phyloP scores from a whole-genome alignment of 2,329 filamentous ascomycete genomes.

The Fusarium luffae region DNA sequence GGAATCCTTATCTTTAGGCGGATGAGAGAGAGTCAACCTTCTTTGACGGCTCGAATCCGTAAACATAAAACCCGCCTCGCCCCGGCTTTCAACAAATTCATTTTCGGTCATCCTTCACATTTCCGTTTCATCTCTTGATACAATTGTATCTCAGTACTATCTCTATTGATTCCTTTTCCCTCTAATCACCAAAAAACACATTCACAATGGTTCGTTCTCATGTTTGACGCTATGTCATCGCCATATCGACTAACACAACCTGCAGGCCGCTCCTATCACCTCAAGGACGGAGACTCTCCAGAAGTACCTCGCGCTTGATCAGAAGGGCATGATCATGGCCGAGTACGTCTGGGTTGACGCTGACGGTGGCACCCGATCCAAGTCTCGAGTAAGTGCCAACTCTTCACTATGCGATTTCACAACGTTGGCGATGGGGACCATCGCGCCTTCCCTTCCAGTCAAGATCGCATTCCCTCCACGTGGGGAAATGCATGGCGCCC shows the following conservation, averaged over 20 bases:
- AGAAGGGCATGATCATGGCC: conserved; percentile 88
- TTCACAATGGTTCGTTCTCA: conserved; percentile 38
- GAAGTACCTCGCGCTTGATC: conserved; percentile 92
- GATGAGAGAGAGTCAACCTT: conserved; percentile 33
- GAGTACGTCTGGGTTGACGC: conserved; percentile 98
- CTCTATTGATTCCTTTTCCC: conserved; percentile 4
- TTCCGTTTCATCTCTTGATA: conserved; percentile 37
- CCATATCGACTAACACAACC: conserved; percentile 25
- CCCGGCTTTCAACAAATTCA: conserved; percentile 27
- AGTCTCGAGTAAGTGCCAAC: conserved; percentile 83
- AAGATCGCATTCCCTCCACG: conserved; percentile 2
- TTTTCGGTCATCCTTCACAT: conserved; percentile 42
- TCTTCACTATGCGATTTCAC: conserved; percentile 10
- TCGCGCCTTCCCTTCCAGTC: conserved; percentile 21
- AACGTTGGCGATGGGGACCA: conserved; percentile 1
- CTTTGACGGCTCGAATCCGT: conserved; percentile 36
- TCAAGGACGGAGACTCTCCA: conserved; percentile 64
- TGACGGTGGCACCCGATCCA: conserved; percentile 85
- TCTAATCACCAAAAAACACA: conserved; percentile 11
- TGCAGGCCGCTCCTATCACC: conserved; percentile 31
- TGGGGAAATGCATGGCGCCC: conserved; percentile 8
- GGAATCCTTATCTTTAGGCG: conserved; percentile 44
- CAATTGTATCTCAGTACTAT: conserved; percentile 26
- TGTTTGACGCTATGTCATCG: not conserved
- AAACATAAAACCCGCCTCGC: conserved; percentile 46